These are phyloP conservation scores for Fusarium sp. DNA, from an alignment of 2,329 filamentous ascomycete genomes.

Conservation along the genomic window DNA sequence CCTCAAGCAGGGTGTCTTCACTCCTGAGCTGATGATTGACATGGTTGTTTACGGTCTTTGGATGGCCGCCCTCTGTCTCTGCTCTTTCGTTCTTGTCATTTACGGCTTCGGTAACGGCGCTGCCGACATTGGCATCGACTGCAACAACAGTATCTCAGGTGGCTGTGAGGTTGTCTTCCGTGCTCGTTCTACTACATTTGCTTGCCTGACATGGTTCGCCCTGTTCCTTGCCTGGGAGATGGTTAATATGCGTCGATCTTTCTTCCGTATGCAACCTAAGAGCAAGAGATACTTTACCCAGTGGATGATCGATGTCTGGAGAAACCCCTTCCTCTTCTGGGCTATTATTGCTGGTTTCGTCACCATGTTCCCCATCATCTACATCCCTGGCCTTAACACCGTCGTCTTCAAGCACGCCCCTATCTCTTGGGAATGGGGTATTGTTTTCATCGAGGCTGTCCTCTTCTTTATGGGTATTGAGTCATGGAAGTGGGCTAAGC, in stretches of 20 bases:
- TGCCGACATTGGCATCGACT: conserved; percentile 65
- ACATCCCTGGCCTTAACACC: conserved; percentile 68
- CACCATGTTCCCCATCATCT: conserved; percentile 62
- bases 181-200: conserved; percentile 77
- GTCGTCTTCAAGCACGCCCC: conserved; percentile 67
- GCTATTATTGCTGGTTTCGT: conserved; percentile 61
- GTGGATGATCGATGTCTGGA: conserved; percentile 74
- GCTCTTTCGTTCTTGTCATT: conserved; percentile 63
- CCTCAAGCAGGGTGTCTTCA: conserved; percentile 68
- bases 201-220: conserved; percentile 77
- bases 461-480: conserved; percentile 70
- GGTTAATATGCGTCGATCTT: conserved; percentile 74
- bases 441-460: conserved; percentile 64
- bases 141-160: conserved; percentile 60
- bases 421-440: conserved; percentile 70
- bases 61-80: conserved; percentile 70
- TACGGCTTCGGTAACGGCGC: conserved; percentile 60
- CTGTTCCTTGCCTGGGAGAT: conserved; percentile 82
- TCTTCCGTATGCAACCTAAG: conserved; percentile 77
- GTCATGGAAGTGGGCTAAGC: conserved; percentile 68
- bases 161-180: conserved; percentile 72
- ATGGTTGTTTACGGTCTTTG: conserved; percentile 75
- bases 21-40: conserved; percentile 71
- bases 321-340: conserved; percentile 77
- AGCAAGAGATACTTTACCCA: conserved; percentile 70